A percentile compares a stretch with the other conserved stretches of the same genome.
phyloP scores from a whole-genome alignment of 345 rosid genomes.

The Limnanthes douglasii region DNA sequence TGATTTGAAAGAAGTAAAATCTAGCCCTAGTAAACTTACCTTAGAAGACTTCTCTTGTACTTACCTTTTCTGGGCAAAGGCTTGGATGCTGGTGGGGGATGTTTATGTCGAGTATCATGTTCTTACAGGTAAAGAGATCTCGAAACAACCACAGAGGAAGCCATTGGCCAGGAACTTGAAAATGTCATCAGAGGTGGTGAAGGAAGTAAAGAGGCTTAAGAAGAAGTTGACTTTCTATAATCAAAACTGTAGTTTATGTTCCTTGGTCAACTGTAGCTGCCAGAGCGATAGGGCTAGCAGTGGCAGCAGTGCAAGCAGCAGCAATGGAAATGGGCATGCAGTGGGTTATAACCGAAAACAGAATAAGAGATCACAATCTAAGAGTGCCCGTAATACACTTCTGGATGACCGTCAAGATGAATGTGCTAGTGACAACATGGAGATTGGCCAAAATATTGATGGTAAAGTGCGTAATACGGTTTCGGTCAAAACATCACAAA shows the following conservation, averaged over 20 bases:
- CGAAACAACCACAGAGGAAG: slow-evolving; percentile 21
- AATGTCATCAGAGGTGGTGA: slow-evolving; percentile 69
- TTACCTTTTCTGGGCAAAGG: slow-evolving; percentile 79
- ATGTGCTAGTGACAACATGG: slow-evolving; percentile 11
- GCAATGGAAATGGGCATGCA: slow-evolving; percentile 26
- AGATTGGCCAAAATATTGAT: slow-evolving; percentile 11
- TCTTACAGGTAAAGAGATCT: slow-evolving; percentile 37
- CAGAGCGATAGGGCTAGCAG: slow-evolving; percentile 89
- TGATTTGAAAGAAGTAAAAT: slow-evolving; percentile 20
- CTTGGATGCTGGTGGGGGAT: slow-evolving; percentile 87
- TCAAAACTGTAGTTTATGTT: slow-evolving; percentile 68
- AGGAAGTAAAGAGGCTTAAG: slow-evolving; percentile 82
- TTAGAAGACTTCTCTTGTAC: slow-evolving; percentile 41
- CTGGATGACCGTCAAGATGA: slow-evolving; percentile 22
- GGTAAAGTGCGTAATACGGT: slow-evolving; percentile 4
- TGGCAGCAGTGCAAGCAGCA: slow-evolving; percentile 87
- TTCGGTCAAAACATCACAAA: slow-evolving; percentile 5
- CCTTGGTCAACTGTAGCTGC: slow-evolving; percentile 87
- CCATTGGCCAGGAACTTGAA: slow-evolving; percentile 34
- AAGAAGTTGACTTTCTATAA: slow-evolving; percentile 42
- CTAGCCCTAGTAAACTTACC: slow-evolving; percentile 20
- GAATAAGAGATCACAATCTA: slow-evolving; percentile 29
- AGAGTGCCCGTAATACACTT: slow-evolving; percentile 13
- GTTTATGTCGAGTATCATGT: slow-evolving; percentile 64
- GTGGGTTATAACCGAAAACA: slow-evolving; percentile 41